Base-by-base conservation (phyloP, 108 stramenopile genomes). In the Phaeodactylum tricornutum region DNA sequence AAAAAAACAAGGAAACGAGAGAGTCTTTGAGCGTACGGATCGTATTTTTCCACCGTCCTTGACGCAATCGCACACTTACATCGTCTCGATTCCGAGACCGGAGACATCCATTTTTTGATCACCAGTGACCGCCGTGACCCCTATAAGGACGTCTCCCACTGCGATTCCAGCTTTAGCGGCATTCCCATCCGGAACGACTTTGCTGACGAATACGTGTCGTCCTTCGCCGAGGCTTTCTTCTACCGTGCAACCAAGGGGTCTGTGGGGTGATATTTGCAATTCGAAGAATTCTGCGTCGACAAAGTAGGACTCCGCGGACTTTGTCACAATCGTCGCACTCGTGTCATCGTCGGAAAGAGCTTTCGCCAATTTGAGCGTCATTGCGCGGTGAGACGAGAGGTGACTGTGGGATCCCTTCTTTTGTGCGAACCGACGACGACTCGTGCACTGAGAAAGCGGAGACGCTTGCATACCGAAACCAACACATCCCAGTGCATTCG, bases 141-240 rank as follows among this genome's bases (percentile, higher is more conserved):
- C 75, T 2, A 83, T 67, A 38, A 87, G 51, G 14, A 87, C 85
- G 61, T 87, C 85, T 4, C 85, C 85, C 14, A 75, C 78, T 68
- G 64, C 24, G 1, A 87, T 25, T 19, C 85, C 85, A 29, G 65
- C 74, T 27, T 70, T 42, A 12, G 57, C 55, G 0, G 85, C 85
- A 62, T 66, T 53, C n/a, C 85, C 81, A 17, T 68, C 79, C 15
- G 40, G 30, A 9, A 50, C 35, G 20, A 85, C 71, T 54, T 78
- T 69, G 30, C 69, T 61, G 16, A 88, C 68, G 60, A 88, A 88
- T 28, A 88, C 81, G 61, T 64, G 46, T 8, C 36, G 47, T 12
- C 50, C 69, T n/a, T 52, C 55, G 1, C 77, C 75, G 43, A 87
- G 44, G 43, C 68, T 73, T 50, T 87, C 85, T 42, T 87, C 85